Evolutionary conservation across 352 stramenopile genomes (phyloP).

Genomic region (Phytophthora ohioensis): DNA sequence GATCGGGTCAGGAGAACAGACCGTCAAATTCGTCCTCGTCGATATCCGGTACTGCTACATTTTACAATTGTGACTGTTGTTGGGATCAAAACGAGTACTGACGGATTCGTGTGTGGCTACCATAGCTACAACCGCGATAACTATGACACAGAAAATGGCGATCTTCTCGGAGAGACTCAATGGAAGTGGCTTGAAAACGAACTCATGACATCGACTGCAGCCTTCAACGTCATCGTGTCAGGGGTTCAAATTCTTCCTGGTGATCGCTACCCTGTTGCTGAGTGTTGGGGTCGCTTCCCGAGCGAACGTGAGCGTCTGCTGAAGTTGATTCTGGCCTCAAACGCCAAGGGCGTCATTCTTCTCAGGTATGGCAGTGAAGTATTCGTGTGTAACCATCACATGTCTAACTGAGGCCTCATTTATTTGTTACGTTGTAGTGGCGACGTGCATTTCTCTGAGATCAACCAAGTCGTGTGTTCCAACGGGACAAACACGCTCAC

Average conservation of each 20-base stretch:
- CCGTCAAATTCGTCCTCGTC: constrained; percentile 89
- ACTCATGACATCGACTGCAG: constrained; percentile 77
- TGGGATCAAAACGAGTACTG: neutral
- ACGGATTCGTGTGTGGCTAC: neutral
- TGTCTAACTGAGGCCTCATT: constrained; percentile 38
- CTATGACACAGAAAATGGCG: constrained; percentile 66
- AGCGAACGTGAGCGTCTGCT: constrained; percentile 83
- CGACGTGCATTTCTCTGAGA: constrained; percentile 94
- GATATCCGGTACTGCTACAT: constrained; percentile 66
- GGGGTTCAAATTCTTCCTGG: constrained; percentile 90
- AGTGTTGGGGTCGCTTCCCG: constrained; percentile 93
- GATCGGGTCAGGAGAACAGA: constrained; percentile 66
- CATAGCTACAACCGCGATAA: constrained; percentile 83
- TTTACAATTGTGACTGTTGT: neutral
- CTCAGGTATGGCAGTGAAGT: constrained; percentile 62
- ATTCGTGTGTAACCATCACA: neutral
- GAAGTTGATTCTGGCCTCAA: constrained; percentile 83
- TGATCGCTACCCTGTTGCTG: constrained; percentile 83
- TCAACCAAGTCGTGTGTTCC: constrained; percentile 93
- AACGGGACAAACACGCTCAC: constrained; percentile 68
- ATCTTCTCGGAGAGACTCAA: constrained; percentile 81
- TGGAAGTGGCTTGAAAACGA: constrained; percentile 90
- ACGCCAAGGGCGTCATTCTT: constrained; percentile 88
- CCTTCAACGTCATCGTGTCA: constrained; percentile 95
- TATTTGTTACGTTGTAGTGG: constrained; percentile 57